Evolutionary conservation across 2,329 filamentous ascomycete genomes (phyloP).

Genomic region (Diplodia sapinea): DNA sequence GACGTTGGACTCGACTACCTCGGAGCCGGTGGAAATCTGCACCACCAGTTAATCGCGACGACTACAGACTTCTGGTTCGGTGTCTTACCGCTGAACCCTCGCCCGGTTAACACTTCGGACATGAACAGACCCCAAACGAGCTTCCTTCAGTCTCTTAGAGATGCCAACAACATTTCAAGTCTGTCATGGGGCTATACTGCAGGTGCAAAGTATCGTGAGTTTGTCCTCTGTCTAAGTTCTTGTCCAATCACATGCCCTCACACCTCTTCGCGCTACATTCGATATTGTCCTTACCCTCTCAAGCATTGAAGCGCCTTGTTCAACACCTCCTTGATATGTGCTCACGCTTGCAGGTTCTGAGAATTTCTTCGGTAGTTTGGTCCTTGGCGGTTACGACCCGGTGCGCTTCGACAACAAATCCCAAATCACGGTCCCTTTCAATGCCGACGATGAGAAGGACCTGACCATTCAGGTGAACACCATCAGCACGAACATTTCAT

Average conservation of each 20-base stretch:
- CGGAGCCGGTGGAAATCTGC: background rate
- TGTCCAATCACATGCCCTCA: background rate
- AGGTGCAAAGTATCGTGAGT: conserved; percentile 40
- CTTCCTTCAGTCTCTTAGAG: background rate
- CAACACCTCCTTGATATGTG: background rate
- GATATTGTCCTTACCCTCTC: background rate
- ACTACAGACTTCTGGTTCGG: conserved; percentile 34
- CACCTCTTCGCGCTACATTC: background rate
- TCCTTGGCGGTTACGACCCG: conserved; percentile 49
- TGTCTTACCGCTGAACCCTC: conserved; percentile 36
- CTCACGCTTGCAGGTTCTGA: background rate
- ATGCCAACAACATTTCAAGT: conserved; percentile 40
- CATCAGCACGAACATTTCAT: background rate
- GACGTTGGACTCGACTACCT: background rate
- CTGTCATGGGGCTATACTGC: conserved; percentile 48
- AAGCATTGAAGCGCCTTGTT: background rate
- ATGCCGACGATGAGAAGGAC: background rate
- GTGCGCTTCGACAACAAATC: conserved; percentile 40
- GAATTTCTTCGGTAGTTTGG: conserved; percentile 46
- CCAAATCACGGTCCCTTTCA: conserved; percentile 35
- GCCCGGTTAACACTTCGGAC: conserved; percentile 10
- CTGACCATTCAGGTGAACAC: background rate
- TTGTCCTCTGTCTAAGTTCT: background rate
- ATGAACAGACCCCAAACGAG: background rate
- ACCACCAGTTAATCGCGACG: background rate